Conservation (phyloP, 1,284 basidiomycete genomes). For the Heterobasidion irregulare region DNA sequence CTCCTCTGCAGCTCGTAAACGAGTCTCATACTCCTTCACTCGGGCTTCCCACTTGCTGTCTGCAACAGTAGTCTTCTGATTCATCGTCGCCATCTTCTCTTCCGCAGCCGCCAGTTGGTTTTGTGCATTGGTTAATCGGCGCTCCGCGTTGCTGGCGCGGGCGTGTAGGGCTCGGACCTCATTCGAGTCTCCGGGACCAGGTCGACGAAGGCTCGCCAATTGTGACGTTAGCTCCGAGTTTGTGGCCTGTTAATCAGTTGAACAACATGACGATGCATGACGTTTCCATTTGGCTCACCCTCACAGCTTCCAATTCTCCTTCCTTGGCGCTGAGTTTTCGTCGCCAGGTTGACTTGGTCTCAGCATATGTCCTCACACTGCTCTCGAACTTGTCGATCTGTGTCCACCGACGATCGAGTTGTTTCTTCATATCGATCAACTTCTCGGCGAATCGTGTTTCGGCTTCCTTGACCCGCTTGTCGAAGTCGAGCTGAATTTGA, state of each 20-base stretch:
- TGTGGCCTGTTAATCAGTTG: conserved; percentile 39
- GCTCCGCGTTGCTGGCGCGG: conserved; percentile 76
- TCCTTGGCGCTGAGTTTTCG: conserved; percentile 78
- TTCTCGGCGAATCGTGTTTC: conserved; percentile 70
- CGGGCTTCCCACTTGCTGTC: conserved; percentile 90
- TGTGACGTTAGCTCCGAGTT: conserved; percentile 75
- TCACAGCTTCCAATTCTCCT: conserved; percentile 81
- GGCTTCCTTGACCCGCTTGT: conserved; percentile 77
- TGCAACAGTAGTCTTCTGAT: conserved; percentile 58
- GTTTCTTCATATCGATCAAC: conserved; percentile 74
- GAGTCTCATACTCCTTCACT: conserved; percentile 84
- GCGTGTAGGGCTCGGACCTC: conserved; percentile 67
- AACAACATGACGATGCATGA: not conserved
- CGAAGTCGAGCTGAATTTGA: conserved; percentile 81
- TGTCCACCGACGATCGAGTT: conserved; percentile 84
- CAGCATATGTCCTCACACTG: conserved; percentile 78
- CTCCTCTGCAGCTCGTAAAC: conserved; percentile 84
- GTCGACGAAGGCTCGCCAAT: conserved; percentile 58
- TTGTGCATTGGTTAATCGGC: conserved; percentile 70
- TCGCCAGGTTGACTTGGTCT: conserved; percentile 83
- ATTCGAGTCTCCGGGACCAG: conserved; percentile 58
- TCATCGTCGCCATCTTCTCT: conserved; percentile 70
- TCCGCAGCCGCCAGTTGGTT: conserved; percentile 80
- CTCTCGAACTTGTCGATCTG: conserved; percentile 92
- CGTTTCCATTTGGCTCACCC: conserved; percentile 35